These are phyloP conservation scores for Aethionema arabicum DNA, from an alignment of 345 rosid species.

Conservation along the genomic window DNA sequence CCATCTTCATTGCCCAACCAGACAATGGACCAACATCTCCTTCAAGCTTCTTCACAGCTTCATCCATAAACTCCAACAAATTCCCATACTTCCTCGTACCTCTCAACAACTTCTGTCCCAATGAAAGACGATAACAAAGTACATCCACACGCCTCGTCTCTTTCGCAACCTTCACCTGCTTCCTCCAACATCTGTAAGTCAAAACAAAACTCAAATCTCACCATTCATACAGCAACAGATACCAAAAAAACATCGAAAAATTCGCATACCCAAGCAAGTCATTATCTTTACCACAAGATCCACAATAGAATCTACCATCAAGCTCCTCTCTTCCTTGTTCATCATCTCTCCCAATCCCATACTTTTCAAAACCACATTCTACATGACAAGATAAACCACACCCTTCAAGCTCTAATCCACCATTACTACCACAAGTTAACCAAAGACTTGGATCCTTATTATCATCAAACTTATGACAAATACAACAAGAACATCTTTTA, in stretches of 20 bases:
- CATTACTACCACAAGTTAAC: constrained; percentile 72
- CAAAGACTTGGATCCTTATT: constrained; percentile 95
- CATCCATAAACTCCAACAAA: constrained; percentile 59
- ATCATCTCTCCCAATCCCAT: constrained; percentile 62
- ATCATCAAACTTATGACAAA: constrained; percentile 80
- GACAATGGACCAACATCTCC: constrained; percentile 82
- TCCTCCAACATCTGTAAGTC: constrained; percentile 78
- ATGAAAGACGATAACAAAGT: constrained; percentile 77
- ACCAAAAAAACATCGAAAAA: not conserved
- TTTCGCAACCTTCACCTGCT: constrained; percentile 70
- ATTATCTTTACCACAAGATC: constrained; percentile 70
- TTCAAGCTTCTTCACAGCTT: constrained; percentile 75
- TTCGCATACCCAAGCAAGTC: constrained; percentile 76
- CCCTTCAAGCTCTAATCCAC: too few relatives aligned
- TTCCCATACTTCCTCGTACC: constrained; percentile 55
- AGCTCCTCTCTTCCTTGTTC: constrained; percentile 37
- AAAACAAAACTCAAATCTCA: not conserved
- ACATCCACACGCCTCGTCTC: constrained; percentile 85
- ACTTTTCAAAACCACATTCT: constrained; percentile 72
- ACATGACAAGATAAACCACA: constrained; percentile 93
- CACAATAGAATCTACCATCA: constrained; percentile 79
- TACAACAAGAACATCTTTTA: constrained; percentile 89
- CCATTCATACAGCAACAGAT: not conserved
- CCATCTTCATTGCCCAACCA: constrained; percentile 81
- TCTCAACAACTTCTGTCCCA: constrained; percentile 70